phyloP scores from a whole-genome alignment of 2,329 filamentous ascomycete genomes.

The Penicillium capsulatum region DNA sequence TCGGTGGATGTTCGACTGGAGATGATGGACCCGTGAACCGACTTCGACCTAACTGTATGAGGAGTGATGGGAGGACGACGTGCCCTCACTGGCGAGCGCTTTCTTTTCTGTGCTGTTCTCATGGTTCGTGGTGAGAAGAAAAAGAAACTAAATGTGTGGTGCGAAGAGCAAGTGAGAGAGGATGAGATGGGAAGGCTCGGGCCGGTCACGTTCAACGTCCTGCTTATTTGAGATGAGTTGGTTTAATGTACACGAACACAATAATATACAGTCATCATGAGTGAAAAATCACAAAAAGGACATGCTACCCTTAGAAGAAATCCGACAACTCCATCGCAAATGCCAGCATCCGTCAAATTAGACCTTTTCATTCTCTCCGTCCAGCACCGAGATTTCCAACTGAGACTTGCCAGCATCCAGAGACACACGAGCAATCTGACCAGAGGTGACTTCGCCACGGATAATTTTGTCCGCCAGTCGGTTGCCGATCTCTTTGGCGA shows the following conservation, averaged over 20 bases:
- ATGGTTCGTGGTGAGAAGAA: conserved; percentile 8
- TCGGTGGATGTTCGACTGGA: conserved; percentile 7
- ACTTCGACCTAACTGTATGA: conserved; percentile 7
- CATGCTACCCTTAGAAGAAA: conserved; percentile 6
- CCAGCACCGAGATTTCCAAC: conserved; percentile 47
- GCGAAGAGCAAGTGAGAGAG: too few species aligned
- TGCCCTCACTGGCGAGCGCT: conserved; percentile 7
- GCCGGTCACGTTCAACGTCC: conserved; percentile 2
- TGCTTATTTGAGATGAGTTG: neutral
- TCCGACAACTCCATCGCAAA: conserved; percentile 7
- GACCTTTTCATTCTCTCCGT: conserved; percentile 14
- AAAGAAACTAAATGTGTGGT: neutral
- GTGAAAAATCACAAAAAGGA: conserved; percentile 3
- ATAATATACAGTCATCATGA: neutral
- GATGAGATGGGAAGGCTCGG: neutral
- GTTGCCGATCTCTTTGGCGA: conserved; percentile 85
- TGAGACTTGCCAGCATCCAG: conserved; percentile 61
- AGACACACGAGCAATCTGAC: conserved; percentile 66
- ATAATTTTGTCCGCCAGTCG: conserved; percentile 88
- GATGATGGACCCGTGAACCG: neutral
- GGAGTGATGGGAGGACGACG: conserved; percentile 12
- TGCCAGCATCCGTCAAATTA: conserved; percentile 4
- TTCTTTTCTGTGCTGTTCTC: conserved; percentile 15
- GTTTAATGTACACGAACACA: neutral
- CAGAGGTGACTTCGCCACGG: conserved; percentile 70